Conservation (phyloP, 345 rosid species). For the Geranium rotundifolium region DNA sequence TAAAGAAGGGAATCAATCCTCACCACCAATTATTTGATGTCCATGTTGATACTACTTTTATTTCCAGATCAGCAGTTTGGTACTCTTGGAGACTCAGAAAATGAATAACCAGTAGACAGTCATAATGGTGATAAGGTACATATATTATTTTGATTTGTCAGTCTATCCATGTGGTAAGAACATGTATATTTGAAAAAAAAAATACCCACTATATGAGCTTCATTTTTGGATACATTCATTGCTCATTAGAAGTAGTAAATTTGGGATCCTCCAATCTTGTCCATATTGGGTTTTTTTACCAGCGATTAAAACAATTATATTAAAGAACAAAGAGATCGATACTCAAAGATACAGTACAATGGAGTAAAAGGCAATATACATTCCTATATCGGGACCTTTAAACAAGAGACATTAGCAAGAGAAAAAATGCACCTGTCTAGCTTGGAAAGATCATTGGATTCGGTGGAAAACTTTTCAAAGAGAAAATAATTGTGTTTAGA, state of each 20-base stretch:
- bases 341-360: too few relatives aligned
- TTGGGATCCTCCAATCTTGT: not conserved
- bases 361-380: not conserved
- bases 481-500: not conserved
- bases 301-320: too few relatives aligned
- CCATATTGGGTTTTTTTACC: not conserved
- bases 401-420: not conserved
- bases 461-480: too few relatives aligned
- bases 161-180: too few relatives aligned
- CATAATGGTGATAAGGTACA: too few relatives aligned
- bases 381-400: not conserved
- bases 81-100: too few relatives aligned
- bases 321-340: too few relatives aligned
- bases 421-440: not conserved
- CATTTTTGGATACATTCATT: not conserved
- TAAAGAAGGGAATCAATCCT: not conserved
- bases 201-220: not conserved
- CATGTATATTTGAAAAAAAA: not conserved
- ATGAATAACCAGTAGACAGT: too few relatives aligned
- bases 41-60: not conserved
- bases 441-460: not conserved
- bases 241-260: not conserved
- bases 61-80: not conserved
- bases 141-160: not conserved
- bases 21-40: not conserved